These are phyloP conservation scores for Aspergillus carbonarius DNA, from an alignment of 2,329 filamentous ascomycete species.

Conservation along the genomic window DNA sequence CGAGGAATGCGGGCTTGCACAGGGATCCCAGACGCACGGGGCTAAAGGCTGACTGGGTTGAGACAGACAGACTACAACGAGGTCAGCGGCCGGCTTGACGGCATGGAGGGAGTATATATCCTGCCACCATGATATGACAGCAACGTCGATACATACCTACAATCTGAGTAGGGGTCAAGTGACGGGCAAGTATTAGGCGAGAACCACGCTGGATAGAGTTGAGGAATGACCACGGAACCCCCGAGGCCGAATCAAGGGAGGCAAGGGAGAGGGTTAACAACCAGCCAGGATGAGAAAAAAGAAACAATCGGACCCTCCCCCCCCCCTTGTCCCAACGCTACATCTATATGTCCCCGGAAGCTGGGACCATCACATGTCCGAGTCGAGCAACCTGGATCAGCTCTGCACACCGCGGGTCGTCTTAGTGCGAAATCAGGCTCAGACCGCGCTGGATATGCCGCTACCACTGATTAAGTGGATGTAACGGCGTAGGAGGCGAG, in stretches of 20 bases:
- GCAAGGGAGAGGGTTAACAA: neutral
- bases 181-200: neutral
- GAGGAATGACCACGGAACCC: slow-evolving; percentile 6
- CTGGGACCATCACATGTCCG: slow-evolving; percentile 14
- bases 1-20: slow-evolving; percentile 1
- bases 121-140: neutral
- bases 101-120: neutral
- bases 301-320: neutral
- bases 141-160: neutral
- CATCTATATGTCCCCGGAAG: slow-evolving; percentile 3
- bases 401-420: neutral
- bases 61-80: neutral
- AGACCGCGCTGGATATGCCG: slow-evolving; percentile 1
- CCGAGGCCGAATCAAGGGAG: neutral
- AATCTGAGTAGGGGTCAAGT: neutral
- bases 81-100: neutral
- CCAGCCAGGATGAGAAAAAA: neutral
- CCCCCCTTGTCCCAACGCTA: neutral
- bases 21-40: neutral
- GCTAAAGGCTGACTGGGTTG: neutral
- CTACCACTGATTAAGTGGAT: slow-evolving; percentile 1
- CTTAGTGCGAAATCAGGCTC: neutral
- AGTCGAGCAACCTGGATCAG: neutral
- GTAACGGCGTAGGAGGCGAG: slow-evolving; percentile 3
- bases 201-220: neutral